Base-by-base conservation (phyloP, 2,329 filamentous ascomycete species). In the Colletotrichum costaricense region DNA sequence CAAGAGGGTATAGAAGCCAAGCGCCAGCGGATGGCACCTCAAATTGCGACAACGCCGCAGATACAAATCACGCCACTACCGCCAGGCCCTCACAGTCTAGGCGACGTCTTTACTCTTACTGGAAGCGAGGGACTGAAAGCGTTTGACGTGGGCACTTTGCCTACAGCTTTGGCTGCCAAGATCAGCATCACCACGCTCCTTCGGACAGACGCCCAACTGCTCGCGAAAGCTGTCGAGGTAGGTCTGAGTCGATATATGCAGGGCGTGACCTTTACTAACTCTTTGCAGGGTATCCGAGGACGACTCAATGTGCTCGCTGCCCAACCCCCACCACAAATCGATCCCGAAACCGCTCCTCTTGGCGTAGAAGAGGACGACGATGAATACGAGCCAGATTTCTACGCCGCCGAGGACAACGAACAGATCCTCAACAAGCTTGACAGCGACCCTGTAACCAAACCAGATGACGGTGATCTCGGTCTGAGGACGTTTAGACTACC, bases 71-170 rank as follows among this genome's bases (percentile, higher is more conserved):
- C 93, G 22, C 91, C 94, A 2, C 84, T 98, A 62, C 90, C 92
- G 4, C 88, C 94, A 9, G 95, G 95, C 0, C 92, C 93, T 42
- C 91, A 95, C 76, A 96, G 91, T 74, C 89, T 94, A 76, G 94
- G 93, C 5, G 94, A 97, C 74, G 86, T 99, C 4, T 99, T 95
- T 80, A 97, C 95, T 0, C 87, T 99, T 59, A 96, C 95, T 5
- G 88, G 89, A 60, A 95, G 97, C 79, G 86, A 89, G 62, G 93
- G 90, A 8, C 86, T 97, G 26, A 93, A 91, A 75, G 89, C 88
- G 5, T 98, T 98, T 79, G 94, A 98, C 80, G 95, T 96, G 46
- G 92, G 94, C 62, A 89, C 92, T 73, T 88, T 99, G 55, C 94
- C 95, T 2, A 84, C 91, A 12, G 90, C 94, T 26, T 84, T 98